A percentile compares a stretch with the other conserved stretches of the same genome.
These are phyloP conservation scores for Sclerotiophoma versabilis DNA, from an alignment of 2,329 filamentous ascomycete species.

Conservation along the genomic window DNA sequence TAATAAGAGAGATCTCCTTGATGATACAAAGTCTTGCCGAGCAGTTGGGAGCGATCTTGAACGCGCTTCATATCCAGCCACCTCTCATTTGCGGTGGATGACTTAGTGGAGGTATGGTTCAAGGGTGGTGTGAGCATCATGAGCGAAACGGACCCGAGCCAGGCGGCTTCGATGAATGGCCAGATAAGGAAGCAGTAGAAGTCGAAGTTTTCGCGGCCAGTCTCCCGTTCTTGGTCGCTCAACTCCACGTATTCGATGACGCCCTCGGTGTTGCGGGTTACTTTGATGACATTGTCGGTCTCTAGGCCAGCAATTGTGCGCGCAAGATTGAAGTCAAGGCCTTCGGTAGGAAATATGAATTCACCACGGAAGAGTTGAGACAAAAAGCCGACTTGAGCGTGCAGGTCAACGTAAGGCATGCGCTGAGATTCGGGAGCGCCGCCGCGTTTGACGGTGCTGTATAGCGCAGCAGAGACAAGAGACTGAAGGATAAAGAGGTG, in stretches of 20 bases:
- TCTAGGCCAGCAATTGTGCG: constrained; percentile 81
- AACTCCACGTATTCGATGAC: constrained; percentile 73
- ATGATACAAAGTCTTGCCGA: constrained; percentile 96
- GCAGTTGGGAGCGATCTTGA: constrained; percentile 79
- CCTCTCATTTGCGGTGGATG: constrained; percentile 52
- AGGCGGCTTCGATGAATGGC: constrained; percentile 95
- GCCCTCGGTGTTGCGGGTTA: constrained; percentile 63
- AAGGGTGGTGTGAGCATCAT: constrained; percentile 82
- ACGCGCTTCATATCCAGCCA: constrained; percentile 83
- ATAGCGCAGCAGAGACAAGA: constrained; percentile 87
- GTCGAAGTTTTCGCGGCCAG: constrained; percentile 92
- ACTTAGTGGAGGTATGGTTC: constrained; percentile 33
- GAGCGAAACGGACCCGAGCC: constrained; percentile 87
- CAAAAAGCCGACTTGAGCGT: constrained; percentile 83
- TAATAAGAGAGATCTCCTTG: constrained; percentile 97
- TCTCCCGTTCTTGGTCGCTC: constrained; percentile 75
- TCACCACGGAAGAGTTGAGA: constrained; percentile 92
- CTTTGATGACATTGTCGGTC: constrained; percentile 75
- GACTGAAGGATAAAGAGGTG: constrained; percentile 96
- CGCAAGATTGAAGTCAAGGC: constrained; percentile 79
- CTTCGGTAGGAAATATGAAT: constrained; percentile 94
- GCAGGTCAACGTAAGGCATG: constrained; percentile 76
- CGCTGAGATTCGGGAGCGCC: constrained; percentile 83
- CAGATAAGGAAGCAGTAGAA: constrained; percentile 99
- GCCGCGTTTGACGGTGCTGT: constrained; percentile 87